These are phyloP conservation scores for Basipetospora chlamydospora DNA, from an alignment of 2,329 filamentous ascomycete species.

Conservation along the genomic window DNA sequence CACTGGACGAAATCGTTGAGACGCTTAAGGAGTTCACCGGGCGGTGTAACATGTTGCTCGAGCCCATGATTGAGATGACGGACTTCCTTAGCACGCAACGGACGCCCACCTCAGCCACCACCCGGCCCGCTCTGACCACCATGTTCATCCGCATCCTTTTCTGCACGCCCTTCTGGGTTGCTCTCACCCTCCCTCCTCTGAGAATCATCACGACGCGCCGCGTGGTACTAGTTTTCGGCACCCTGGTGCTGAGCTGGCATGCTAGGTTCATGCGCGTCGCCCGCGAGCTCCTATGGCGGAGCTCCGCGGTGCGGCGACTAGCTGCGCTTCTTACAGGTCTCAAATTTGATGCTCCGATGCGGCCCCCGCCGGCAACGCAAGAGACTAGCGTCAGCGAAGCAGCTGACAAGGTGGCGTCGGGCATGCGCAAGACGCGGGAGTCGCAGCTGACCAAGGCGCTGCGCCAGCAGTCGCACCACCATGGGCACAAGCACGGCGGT, in stretches of 20 bases:
- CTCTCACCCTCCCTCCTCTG: slow-evolving; percentile 67
- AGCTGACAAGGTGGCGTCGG: slow-evolving; percentile 4
- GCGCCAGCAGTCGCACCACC: slow-evolving; percentile 14
- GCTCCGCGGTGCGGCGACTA: slow-evolving; percentile 54
- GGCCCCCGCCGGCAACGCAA: slow-evolving; percentile 13
- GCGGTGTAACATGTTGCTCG: slow-evolving; percentile 80
- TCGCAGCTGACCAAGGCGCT: slow-evolving; percentile 33
- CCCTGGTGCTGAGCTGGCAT: slow-evolving; percentile 80
- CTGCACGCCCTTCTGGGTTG: slow-evolving; percentile 77
- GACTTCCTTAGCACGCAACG: slow-evolving; percentile 87
- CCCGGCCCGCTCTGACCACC: slow-evolving; percentile 73
- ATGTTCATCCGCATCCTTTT: slow-evolving; percentile 81
- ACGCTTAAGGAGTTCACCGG: slow-evolving; percentile 81
- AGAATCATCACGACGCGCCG: slow-evolving; percentile 77
- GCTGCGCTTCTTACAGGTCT: slow-evolving; percentile 68
- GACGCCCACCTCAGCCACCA: slow-evolving; percentile 83
- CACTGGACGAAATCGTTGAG: slow-evolving; percentile 91
- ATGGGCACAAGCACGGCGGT: slow-evolving; percentile 18
- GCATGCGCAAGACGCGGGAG: slow-evolving; percentile 20
- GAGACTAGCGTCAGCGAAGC: slow-evolving; percentile 1
- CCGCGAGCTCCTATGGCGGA: slow-evolving; percentile 82
- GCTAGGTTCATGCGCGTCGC: slow-evolving; percentile 73
- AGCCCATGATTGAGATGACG: slow-evolving; percentile 76
- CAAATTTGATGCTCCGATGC: slow-evolving; percentile 43
- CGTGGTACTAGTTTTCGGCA: slow-evolving; percentile 74